These are phyloP conservation scores for Stagonosporopsis tanaceti DNA, from an alignment of 2,329 filamentous ascomycete genomes.

Conservation along the genomic window DNA sequence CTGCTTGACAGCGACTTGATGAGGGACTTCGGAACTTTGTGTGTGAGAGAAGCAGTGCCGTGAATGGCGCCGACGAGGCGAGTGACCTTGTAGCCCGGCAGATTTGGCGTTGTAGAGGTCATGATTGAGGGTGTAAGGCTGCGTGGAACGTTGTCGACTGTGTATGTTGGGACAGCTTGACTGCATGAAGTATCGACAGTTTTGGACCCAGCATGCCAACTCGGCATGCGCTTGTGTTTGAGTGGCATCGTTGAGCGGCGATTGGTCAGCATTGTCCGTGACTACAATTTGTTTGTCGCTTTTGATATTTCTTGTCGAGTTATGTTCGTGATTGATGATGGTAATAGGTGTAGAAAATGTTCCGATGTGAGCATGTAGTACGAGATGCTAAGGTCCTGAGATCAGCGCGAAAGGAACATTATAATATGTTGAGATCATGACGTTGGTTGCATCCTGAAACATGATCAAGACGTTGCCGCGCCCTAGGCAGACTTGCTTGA, in stretches of 20 bases:
- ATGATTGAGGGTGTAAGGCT: conserved; percentile 40
- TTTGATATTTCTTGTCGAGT: not conserved
- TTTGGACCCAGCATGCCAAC: conserved; percentile 37
- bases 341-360: not conserved
- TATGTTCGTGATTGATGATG: not conserved
- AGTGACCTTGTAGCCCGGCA: conserved; percentile 39
- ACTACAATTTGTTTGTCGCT: not conserved
- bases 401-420: not conserved
- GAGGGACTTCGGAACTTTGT: conserved; percentile 47
- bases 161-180: conserved; percentile 18
- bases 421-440: conserved; percentile 17
- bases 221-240: conserved; percentile 35
- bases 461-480: conserved; percentile 31
- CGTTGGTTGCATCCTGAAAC: conserved; percentile 35
- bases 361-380: not conserved
- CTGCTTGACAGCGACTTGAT: conserved; percentile 37
- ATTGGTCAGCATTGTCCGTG: conserved; percentile 42
- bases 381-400: not conserved
- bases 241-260: conserved; percentile 48
- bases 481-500: conserved; percentile 28
- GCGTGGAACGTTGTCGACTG: conserved; percentile 35
- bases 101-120: conserved; percentile 36
- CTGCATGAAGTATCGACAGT: conserved; percentile 14
- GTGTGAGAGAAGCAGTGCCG: conserved; percentile 42
- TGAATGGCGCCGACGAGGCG: conserved; percentile 43